These are phyloP conservation scores for Malus sieversii DNA, from an alignment of 306 rosid species.

Conservation along the genomic window DNA sequence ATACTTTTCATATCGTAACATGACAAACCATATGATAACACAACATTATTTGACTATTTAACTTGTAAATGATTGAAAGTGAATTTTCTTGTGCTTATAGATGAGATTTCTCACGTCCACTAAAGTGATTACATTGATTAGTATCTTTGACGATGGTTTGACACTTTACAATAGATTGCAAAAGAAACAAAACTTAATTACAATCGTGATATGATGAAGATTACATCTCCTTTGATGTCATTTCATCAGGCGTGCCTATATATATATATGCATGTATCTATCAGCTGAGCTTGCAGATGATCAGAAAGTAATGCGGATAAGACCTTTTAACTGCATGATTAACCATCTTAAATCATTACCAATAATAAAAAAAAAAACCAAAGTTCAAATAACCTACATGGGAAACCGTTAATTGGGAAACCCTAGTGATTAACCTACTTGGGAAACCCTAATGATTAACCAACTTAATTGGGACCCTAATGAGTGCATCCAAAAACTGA, in stretches of 20 bases:
- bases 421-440: no score
- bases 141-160: background rate
- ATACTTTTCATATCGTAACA: background rate
- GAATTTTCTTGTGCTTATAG: background rate
- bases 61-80: background rate
- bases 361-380: no score
- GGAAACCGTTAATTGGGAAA: no score
- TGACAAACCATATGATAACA: background rate
- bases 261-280: no score
- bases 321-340: background rate
- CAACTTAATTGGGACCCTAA: background rate
- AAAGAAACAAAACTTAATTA: background rate
- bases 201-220: background rate
- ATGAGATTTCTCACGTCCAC: background rate
- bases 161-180: background rate
- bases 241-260: conserved; percentile 8
- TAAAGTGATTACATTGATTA: background rate
- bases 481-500: background rate
- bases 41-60: background rate
- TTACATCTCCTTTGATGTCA: background rate
- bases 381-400: no score
- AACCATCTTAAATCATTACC: background rate
- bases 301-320: background rate
- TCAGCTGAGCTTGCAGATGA: background rate
- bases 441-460: background rate